phyloP scores from a whole-genome alignment of 2,329 filamentous ascomycete genomes.

The Trichoderma brevicompactum region DNA sequence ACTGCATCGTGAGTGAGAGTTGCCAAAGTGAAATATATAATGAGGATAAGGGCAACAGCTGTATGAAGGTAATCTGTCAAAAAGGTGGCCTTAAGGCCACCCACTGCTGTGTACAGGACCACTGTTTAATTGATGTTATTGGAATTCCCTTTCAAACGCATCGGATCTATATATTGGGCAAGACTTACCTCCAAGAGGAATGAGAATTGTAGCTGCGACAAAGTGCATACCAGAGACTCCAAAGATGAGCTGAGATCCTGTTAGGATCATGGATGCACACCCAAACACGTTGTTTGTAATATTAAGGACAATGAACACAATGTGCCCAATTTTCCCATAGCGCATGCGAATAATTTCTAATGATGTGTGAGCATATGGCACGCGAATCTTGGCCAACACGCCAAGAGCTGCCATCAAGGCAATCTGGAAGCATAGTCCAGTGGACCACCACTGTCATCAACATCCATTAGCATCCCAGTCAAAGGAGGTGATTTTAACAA shows the following conservation, averaged over 20 bases:
- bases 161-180: too few species aligned
- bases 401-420: constrained; percentile 26
- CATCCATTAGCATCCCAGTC: background rate
- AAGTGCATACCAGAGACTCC: constrained; percentile 26
- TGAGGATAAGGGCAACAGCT: constrained; percentile 21
- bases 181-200: constrained; percentile 22
- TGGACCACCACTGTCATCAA: constrained; percentile 22
- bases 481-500: background rate
- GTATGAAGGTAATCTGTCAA: constrained; percentile 26
- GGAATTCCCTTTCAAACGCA: background rate
- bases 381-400: constrained; percentile 23
- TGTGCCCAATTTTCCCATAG: constrained; percentile 22
- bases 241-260: constrained; percentile 23
- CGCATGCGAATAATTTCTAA: constrained; percentile 27
- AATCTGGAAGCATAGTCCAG: constrained; percentile 24
- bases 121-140: background rate
- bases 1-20: constrained; percentile 22
- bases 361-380: constrained; percentile 25
- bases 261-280: constrained; percentile 24
- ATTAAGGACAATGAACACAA: constrained; percentile 23
- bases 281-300: constrained; percentile 27
- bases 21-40: constrained; percentile 20
- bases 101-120: constrained; percentile 24
- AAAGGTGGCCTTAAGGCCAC: constrained; percentile 25
- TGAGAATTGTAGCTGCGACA: constrained; percentile 26